Conservation (phyloP, 73 alveolate genomes). For the Uronychia setigera region DNA sequence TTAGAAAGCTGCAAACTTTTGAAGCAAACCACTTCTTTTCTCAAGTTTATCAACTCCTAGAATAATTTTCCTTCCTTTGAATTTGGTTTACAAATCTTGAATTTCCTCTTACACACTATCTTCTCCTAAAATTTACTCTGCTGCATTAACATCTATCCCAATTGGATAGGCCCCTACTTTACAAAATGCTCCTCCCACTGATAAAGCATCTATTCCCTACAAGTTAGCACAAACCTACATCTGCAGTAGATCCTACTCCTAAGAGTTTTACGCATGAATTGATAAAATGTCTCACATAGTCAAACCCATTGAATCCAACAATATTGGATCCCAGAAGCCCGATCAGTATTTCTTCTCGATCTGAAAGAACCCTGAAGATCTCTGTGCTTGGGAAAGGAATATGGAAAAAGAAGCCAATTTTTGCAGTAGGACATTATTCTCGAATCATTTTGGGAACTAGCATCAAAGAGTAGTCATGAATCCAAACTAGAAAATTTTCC, state of each 20-base stretch:
- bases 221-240: background rate
- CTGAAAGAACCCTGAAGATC: background rate
- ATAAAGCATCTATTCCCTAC: background rate
- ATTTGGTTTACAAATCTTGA: background rate
- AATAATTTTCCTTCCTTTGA: background rate
- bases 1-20: background rate
- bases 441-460: background rate
- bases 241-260: background rate
- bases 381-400: background rate
- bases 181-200: background rate
- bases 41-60: background rate
- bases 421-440: background rate
- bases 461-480: background rate
- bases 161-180: background rate
- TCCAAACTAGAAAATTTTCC: background rate
- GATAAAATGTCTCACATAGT: background rate
- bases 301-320: background rate
- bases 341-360: background rate
- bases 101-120: background rate
- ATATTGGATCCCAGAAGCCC: background rate
- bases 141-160: background rate
- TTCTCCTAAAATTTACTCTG: background rate
- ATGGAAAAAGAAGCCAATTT: background rate
- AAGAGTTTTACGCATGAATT: background rate
- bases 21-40: background rate